A percentile compares a stretch with the other conserved stretches of the same genome.
phyloP scores from a whole-genome alignment of 2,329 filamentous ascomycete species.

The Diaporthe helianthi region DNA sequence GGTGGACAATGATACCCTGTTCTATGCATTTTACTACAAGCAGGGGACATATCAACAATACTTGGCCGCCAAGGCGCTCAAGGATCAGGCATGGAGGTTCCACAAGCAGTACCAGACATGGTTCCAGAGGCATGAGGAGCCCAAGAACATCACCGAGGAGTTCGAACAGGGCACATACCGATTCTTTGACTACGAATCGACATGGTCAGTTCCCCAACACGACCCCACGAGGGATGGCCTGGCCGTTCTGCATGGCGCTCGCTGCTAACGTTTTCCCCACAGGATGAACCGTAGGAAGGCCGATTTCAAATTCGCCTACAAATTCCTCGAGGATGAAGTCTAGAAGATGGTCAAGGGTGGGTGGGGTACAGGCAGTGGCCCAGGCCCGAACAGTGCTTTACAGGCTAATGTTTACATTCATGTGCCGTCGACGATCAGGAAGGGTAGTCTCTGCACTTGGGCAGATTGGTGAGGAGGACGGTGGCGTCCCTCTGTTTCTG shows the following conservation, averaged over 20 bases:
- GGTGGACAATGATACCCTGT: slow-evolving; percentile 94
- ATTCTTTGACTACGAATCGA: slow-evolving; percentile 99
- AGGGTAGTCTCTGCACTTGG: neutral
- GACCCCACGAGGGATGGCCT: neutral
- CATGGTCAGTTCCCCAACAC: slow-evolving; percentile 72
- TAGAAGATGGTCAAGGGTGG: slow-evolving; percentile 43
- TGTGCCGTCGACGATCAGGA: neutral
- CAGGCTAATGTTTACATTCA: neutral
- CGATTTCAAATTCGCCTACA: slow-evolving; percentile 98
- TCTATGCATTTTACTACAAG: slow-evolving; percentile 99
- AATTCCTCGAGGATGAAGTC: slow-evolving; percentile 95
- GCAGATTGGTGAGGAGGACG: neutral
- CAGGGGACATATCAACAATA: slow-evolving; percentile 97
- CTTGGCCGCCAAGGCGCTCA: slow-evolving; percentile 93
- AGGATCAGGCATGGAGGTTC: slow-evolving; percentile 98
- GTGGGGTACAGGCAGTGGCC: neutral
- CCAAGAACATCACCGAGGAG: slow-evolving; percentile 97
- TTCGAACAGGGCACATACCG: slow-evolving; percentile 98
- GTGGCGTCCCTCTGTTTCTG: neutral
- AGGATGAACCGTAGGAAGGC: slow-evolving; percentile 99
- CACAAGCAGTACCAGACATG: slow-evolving; percentile 99
- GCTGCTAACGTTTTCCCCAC: slow-evolving; percentile 29
- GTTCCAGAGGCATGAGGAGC: slow-evolving; percentile 98
- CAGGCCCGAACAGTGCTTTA: neutral
- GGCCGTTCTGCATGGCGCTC: neutral